phyloP scores from a whole-genome alignment of 2,329 filamentous ascomycete species.

The Arthrobotrys sphaeroides region DNA sequence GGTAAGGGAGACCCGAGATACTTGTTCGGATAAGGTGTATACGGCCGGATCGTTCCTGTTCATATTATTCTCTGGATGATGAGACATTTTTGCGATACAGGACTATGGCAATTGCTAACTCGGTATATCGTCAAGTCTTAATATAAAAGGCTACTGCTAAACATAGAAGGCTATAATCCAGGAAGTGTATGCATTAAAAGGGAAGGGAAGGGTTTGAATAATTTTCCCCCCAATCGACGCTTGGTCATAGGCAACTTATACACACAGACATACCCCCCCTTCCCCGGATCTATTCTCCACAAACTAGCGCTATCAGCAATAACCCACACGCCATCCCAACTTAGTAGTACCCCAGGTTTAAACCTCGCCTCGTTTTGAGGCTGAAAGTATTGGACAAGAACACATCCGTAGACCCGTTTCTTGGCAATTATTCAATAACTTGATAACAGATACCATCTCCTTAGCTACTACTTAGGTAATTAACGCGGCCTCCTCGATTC shows the following conservation, averaged over 20 bases:
- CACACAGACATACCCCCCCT: background rate
- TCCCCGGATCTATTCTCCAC: background rate
- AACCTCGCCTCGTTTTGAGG: conserved; percentile 7
- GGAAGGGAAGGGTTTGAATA: background rate
- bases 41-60: background rate
- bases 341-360: conserved; percentile 7
- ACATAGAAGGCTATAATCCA: background rate
- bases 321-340: background rate
- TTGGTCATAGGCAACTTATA: conserved; percentile 1
- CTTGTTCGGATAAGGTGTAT: conserved; percentile 20
- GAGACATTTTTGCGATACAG: conserved; percentile 7
- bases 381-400: background rate
- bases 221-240: background rate
- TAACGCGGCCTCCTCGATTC: background rate
- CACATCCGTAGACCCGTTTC: conserved; percentile 13
- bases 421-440: conserved; percentile 12
- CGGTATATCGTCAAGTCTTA: background rate
- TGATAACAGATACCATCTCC: background rate
- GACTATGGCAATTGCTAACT: background rate
- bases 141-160: background rate
- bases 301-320: background rate
- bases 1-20: conserved; percentile 1
- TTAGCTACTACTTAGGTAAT: conserved; percentile 5
- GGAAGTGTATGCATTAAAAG: background rate
- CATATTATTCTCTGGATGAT: background rate